Percentiles rank a stretch among this genome's conserved stretches.
phyloP scores from a whole-genome alignment of 192 early-diverging fungal species.

The Chytriomyces sp. region DNA sequence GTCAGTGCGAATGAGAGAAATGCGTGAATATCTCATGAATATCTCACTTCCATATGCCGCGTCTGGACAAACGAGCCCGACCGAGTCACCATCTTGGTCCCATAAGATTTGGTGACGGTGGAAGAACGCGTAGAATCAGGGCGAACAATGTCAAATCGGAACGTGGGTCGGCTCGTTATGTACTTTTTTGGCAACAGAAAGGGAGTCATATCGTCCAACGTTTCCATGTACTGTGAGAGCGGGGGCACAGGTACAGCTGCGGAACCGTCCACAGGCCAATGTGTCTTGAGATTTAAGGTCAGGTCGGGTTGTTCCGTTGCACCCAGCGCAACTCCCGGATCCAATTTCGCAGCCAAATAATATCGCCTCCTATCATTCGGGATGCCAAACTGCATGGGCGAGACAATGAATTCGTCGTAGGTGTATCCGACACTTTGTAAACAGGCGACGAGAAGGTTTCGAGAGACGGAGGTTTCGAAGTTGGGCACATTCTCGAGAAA shows the following conservation, averaged over 20 bases:
- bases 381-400: constrained; percentile 55
- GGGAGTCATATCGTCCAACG: constrained; percentile 23
- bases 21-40: neutral
- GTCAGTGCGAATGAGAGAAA: neutral
- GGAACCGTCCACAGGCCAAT: constrained; percentile 14
- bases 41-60: constrained; percentile 60
- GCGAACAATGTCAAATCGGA: constrained; percentile 47
- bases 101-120: constrained; percentile 78
- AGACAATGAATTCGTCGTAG: constrained; percentile 47
- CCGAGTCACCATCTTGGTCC: constrained; percentile 70
- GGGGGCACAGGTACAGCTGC: neutral
- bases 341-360: constrained; percentile 47
- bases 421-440: constrained; percentile 46
- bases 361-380: constrained; percentile 58
- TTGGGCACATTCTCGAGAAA: constrained; percentile 65
- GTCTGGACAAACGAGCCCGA: constrained; percentile 81
- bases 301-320: constrained; percentile 3
- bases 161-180: constrained; percentile 41
- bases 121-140: constrained; percentile 29
- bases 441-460: constrained; percentile 36
- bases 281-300: constrained; percentile 10
- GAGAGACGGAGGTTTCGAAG: constrained; percentile 48
- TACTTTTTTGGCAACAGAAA: constrained; percentile 39
- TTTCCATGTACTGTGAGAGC: constrained; percentile 37
- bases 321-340: neutral